These are phyloP conservation scores for Phialophora macrospora DNA, from an alignment of 2,329 filamentous ascomycete species.

Conservation along the genomic window DNA sequence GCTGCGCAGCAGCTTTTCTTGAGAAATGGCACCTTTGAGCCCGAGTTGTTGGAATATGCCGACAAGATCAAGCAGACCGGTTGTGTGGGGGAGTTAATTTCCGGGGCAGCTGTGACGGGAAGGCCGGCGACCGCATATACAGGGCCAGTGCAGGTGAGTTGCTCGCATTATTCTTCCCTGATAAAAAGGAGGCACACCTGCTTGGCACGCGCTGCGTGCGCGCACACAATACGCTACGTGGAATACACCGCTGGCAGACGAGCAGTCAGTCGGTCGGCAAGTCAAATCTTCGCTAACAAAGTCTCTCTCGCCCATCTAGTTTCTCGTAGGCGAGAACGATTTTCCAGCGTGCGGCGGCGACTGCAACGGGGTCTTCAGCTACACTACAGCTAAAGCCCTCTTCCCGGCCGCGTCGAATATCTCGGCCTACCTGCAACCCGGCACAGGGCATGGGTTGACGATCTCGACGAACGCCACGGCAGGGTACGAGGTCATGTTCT, in stretches of 20 bases:
- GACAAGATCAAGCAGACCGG: background rate
- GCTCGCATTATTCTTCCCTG: no score
- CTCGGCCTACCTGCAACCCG: background rate
- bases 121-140: background rate
- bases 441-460: background rate
- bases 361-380: background rate
- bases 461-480: background rate
- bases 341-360: background rate
- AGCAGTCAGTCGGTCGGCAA: no score
- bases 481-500: background rate
- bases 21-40: slow-evolving; percentile 2
- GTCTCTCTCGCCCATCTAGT: background rate
- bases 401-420: background rate
- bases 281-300: no score
- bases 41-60: slow-evolving; percentile 2
- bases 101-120: background rate
- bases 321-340: slow-evolving; percentile 1
- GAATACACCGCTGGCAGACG: background rate
- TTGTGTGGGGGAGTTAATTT: background rate
- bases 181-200: no score
- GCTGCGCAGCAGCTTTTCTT: slow-evolving; percentile 1
- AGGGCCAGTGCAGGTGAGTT: slow-evolving; percentile 3
- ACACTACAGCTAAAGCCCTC: background rate
- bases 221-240: no score
- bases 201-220: no score